phyloP scores from a whole-genome alignment of 371 early-diverging fungal species.

The Rhizopus delemar region DNA sequence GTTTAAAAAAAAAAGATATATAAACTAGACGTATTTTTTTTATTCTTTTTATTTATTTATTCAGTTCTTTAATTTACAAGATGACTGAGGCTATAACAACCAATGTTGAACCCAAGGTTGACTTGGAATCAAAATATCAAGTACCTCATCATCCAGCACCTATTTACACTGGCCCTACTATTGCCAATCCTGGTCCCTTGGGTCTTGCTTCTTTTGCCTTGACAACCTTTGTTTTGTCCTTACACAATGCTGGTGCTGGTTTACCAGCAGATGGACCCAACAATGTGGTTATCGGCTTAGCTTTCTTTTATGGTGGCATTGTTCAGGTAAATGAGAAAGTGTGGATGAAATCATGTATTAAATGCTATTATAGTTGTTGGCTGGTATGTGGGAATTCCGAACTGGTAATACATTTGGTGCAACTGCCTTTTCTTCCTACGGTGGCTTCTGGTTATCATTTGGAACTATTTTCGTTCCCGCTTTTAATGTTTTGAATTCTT shows the following conservation, averaged over 20 bases:
- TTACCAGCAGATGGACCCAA: slow-evolving; percentile 53
- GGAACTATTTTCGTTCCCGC: slow-evolving; percentile 65
- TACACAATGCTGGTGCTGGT: slow-evolving; percentile 69
- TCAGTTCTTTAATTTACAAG: background rate
- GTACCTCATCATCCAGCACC: slow-evolving; percentile 10
- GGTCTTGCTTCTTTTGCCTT: slow-evolving; percentile 72
- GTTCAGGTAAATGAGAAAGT: slow-evolving; percentile 51
- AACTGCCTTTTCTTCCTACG: slow-evolving; percentile 78
- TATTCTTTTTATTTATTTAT: background rate
- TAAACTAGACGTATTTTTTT: background rate
- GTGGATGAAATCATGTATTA: background rate
- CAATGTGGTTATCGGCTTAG: slow-evolving; percentile 62
- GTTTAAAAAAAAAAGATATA: slow-evolving; percentile 10
- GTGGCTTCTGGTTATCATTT: slow-evolving; percentile 80
- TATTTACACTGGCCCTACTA: slow-evolving; percentile 26
- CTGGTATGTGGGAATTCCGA: slow-evolving; percentile 85
- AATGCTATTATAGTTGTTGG: slow-evolving; percentile 51
- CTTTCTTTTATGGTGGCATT: slow-evolving; percentile 74
- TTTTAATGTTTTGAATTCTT: slow-evolving; percentile 50
- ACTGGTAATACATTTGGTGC: slow-evolving; percentile 81
- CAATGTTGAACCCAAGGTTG: background rate
- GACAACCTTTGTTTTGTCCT: slow-evolving; percentile 68
- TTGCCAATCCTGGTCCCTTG: slow-evolving; percentile 72
- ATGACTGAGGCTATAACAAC: slow-evolving; percentile 7
- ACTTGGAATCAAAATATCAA: background rate